Evolutionary conservation across 192 early-diverging fungal species (phyloP).

Genomic region (Chytriomyces confervae): DNA sequence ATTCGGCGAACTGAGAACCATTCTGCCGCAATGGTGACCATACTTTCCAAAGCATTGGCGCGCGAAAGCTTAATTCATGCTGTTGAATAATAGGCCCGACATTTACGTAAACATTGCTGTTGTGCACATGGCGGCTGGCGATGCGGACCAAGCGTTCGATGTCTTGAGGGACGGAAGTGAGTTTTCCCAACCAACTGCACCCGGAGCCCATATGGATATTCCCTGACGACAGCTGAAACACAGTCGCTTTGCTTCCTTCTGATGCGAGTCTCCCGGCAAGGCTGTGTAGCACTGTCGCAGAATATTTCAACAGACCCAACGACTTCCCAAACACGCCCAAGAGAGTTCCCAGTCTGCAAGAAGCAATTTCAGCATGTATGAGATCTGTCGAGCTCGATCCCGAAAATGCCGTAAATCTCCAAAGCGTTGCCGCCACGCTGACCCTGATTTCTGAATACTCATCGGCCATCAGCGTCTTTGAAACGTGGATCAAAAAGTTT

Average conservation of each 20-base stretch:
- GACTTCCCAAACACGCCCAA: conserved; percentile 12
- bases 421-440: background rate
- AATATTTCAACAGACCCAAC: conserved; percentile 15
- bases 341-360: background rate
- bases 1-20: background rate
- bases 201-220: too few relatives aligned
- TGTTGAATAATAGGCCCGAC: too few relatives aligned
- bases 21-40: too few relatives aligned
- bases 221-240: background rate
- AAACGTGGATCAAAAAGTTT: conserved; percentile 12
- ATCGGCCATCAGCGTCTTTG: background rate
- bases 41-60: too few relatives aligned
- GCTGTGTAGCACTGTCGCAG: conserved; percentile 8
- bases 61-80: too few relatives aligned
- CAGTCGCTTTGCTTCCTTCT: background rate
- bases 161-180: background rate
- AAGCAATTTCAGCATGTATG: background rate
- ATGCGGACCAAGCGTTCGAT: too few relatives aligned
- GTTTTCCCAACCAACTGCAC: background rate
- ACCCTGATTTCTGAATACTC: conserved; percentile 5
- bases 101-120: too few relatives aligned
- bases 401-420: background rate
- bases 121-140: too few relatives aligned
- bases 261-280: background rate
- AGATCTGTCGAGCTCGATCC: background rate